These are phyloP conservation scores for Aspergillus nidulans DNA, from an alignment of 495 filamentous ascomycete species.

Conservation along the genomic window DNA sequence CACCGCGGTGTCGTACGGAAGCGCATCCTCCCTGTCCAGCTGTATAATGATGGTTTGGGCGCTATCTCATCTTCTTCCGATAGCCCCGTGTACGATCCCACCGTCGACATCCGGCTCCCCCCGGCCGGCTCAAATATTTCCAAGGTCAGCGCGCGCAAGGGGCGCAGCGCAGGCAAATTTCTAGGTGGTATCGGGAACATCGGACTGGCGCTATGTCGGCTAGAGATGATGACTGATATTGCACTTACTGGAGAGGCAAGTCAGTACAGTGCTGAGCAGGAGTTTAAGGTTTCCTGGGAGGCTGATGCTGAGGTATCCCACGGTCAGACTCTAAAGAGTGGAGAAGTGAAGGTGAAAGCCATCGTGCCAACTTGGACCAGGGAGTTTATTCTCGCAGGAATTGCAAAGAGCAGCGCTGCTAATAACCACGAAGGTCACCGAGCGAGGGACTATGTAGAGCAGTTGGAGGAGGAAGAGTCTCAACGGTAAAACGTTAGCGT, in stretches of 20 bases:
- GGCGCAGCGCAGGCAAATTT: conserved; percentile 72
- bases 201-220: conserved; percentile 78
- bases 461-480: conserved; percentile 38
- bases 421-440: conserved; percentile 25
- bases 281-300: conserved; percentile 52
- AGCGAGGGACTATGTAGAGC: conserved; percentile 36
- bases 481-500: conserved; percentile 21
- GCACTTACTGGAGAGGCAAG: conserved; percentile 57
- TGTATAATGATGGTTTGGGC: conserved; percentile 52
- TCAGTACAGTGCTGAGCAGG: conserved; percentile 45
- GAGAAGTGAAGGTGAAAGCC: conserved; percentile 68
- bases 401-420: conserved; percentile 20
- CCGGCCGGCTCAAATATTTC: conserved; percentile 40
- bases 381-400: conserved; percentile 34
- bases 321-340: conserved; percentile 7
- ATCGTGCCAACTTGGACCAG: conserved; percentile 79
- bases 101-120: conserved; percentile 26
- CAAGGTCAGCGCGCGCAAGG: conserved; percentile 45
- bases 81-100: conserved; percentile 49
- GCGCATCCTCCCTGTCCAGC: conserved; percentile 74
- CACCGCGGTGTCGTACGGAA: conserved; percentile 92
- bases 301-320: conserved; percentile 36
- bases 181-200: conserved; percentile 74
- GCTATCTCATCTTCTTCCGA: conserved; percentile 33
- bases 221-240: conserved; percentile 85